Base-by-base conservation (phyloP, 805 yeast genomes). In the Zygoascus flipseniorum region DNA sequence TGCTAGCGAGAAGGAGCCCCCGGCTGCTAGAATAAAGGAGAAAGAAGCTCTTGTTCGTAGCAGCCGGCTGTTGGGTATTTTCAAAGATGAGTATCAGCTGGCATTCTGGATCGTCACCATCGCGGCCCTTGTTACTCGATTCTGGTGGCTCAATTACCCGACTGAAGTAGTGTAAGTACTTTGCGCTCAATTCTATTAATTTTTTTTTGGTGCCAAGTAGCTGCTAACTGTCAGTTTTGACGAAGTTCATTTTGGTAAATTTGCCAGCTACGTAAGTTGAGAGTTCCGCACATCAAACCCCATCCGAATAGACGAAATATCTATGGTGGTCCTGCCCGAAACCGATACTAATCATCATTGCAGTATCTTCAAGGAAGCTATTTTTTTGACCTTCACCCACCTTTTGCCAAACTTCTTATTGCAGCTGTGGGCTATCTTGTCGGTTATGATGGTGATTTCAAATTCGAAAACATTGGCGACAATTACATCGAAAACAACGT, bases 301-400 rank as follows among this genome's bases (percentile, higher is more conserved):
- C 19, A 9, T 19, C 26, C 18, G 9, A 62, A 68, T 23, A 6
- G 28, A 23, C 3, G 28, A 23, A 23, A 23, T 23, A n/a, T n/a
- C n/a, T n/a, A n/a, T n/a, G n/a, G n/a, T 23, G 3, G 28, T 3
- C 6, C 28, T 23, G 28, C 28, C 28, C 28, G 28, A 23, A 23
- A 23, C 28, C 28, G 6, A 23, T 23, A 23, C 28, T 23, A 23
- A 23, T 6, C 3, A 4, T 23, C 6, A 23, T 23, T 23, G 28
- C 70, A 67, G 70, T 92, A 92, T 69, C 72, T 92, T 55, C 86
- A 92, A 69, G 78, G 96, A 57, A 85, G 96, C 0, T 93, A 87
- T 69, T 93, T 89, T 69, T 93, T 93, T 65, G 99, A 93, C 71
- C 81, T 93, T 51, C 99, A 93, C 71, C 99, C 99, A 9, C 99